Percentiles rank a stretch among this genome's conserved stretches.
Conservation (phyloP, 2,329 filamentous ascomycete species). For the Bisporella sp. region DNA sequence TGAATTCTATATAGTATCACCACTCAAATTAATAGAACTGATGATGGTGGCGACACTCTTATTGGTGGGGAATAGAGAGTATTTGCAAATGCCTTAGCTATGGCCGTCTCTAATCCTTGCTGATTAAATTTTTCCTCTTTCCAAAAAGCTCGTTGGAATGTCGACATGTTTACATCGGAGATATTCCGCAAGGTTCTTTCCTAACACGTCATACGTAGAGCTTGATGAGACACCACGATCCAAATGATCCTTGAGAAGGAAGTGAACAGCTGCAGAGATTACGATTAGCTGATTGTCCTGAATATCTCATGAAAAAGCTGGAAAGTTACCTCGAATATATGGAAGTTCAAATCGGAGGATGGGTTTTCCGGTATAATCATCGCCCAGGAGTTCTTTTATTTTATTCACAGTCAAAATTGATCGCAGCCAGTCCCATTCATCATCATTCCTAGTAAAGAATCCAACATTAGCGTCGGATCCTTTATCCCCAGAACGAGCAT, state of each 20-base stretch:
- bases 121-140: constrained; percentile 4
- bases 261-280: neutral
- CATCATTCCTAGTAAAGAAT: constrained; percentile 31
- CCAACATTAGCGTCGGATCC: constrained; percentile 30
- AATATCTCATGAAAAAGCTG: neutral
- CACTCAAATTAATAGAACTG: too few relatives aligned
- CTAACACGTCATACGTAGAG: constrained; percentile 7
- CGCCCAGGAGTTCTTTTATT: constrained; percentile 17
- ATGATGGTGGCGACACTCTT: too few relatives aligned
- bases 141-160: constrained; percentile 8
- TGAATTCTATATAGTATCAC: too few relatives aligned
- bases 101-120: too few relatives aligned
- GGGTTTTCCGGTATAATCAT: neutral
- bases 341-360: constrained; percentile 12
- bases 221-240: constrained; percentile 8
- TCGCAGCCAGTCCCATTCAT: constrained; percentile 34
- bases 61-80: too few relatives aligned
- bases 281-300: neutral
- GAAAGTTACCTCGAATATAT: constrained; percentile 9
- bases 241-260: constrained; percentile 10
- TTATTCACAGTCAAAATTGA: constrained; percentile 16
- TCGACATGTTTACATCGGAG: constrained; percentile 9
- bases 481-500: constrained; percentile 32
- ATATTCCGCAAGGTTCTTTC: constrained; percentile 11
- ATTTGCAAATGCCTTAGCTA: too few relatives aligned